Evolutionary conservation across 345 rosid genomes (phyloP), one percentile per base, ranked within the genome.

Genomic region (Eucalyptus dawsonii): DNA sequence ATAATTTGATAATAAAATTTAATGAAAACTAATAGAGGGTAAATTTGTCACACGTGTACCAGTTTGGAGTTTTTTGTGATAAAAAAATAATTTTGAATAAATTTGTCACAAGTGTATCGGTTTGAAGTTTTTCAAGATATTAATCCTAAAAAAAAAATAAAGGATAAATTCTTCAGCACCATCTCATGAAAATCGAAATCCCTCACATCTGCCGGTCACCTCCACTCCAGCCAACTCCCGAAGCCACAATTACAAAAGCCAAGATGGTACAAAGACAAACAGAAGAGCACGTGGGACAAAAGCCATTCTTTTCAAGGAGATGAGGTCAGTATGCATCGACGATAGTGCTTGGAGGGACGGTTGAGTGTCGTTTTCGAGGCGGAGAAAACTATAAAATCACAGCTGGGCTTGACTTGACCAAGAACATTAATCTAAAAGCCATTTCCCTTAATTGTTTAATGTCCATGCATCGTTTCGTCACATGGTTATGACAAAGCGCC

Each of bases 221-320:
- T 65, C 37, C 76, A 65, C 76, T n/a, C 14, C 76, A 14, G 19
- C 19, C 76, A n/a, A 65, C 19, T n/a, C 37, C 17, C 1, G 40
- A 14, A n/a, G 76, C 76, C 21, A 65, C 76, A 0, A 16, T n/a
- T 3, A 65, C 19, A 65, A 14, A 65, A n/a, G 76, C 40, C 9
- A 8, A n/a, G 34, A 8, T 2, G 6, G 37, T n/a, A 65, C 0
- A n/a, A 65, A 65, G 37, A 14, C 29, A 65, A 7, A n/a, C 0
- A n/a, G 76, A n/a, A 6, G 0, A n/a, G 11, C 76, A 65, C 37
- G 76, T 65, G 76, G 17, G 37, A 65, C 19, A 15, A 65, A 62
- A n/a, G 34, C 9, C 76, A 65, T 31, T n/a, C 40, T n/a, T n/a
- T 1, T 15, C 40, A 14, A n/a, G 76, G 76, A 14, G 40, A 65